phyloP scores from a whole-genome alignment of 768 basidiomycete species.

The Chalciporus sphaerocephalus region DNA sequence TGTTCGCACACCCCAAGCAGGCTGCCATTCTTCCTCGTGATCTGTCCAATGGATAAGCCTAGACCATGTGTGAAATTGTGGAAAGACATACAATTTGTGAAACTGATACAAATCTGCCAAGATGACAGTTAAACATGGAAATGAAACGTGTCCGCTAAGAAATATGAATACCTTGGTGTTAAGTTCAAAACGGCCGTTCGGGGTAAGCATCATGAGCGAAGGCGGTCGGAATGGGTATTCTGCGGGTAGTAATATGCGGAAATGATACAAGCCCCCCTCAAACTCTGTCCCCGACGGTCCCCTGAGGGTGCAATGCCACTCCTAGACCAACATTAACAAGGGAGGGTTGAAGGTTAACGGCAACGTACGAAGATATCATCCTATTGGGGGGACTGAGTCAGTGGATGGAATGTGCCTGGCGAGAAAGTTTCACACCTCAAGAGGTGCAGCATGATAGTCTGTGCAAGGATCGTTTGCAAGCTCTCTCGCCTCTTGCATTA shows the following conservation, averaged over 20 bases:
- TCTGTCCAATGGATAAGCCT: slow-evolving; percentile 44
- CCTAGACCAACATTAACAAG: slow-evolving; percentile 34
- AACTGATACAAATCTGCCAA: slow-evolving; percentile 83
- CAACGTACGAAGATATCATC: slow-evolving; percentile 82
- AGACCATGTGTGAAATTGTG: slow-evolving; percentile 22
- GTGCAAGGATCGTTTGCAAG: slow-evolving; percentile 78
- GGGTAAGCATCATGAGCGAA: slow-evolving; percentile 92
- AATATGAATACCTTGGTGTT: slow-evolving; percentile 76
- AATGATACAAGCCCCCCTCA: slow-evolving; percentile 94
- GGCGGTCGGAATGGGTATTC: slow-evolving; percentile 97
- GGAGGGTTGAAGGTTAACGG: slow-evolving; percentile 6
- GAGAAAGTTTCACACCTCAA: slow-evolving; percentile 63
- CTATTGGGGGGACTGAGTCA: slow-evolving; percentile 34
- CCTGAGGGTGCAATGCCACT: slow-evolving; percentile 98
- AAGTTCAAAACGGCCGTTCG: slow-evolving; percentile 94
- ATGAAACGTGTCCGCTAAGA: slow-evolving; percentile 12
- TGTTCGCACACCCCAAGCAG: slow-evolving; percentile 96
- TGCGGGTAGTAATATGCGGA: slow-evolving; percentile 83
- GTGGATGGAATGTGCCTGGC: background rate
- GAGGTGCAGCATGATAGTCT: slow-evolving; percentile 79
- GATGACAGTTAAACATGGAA: slow-evolving; percentile 6
- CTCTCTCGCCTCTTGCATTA: slow-evolving; percentile 94
- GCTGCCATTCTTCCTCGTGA: slow-evolving; percentile 97
- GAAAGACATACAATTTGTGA: slow-evolving; percentile 70
- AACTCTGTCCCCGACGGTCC: slow-evolving; percentile 87